A percentile compares a stretch with the other conserved stretches of the same genome.
phyloP scores from a whole-genome alignment of 2,329 filamentous ascomycete species.

The Teratosphaeria viscida region DNA sequence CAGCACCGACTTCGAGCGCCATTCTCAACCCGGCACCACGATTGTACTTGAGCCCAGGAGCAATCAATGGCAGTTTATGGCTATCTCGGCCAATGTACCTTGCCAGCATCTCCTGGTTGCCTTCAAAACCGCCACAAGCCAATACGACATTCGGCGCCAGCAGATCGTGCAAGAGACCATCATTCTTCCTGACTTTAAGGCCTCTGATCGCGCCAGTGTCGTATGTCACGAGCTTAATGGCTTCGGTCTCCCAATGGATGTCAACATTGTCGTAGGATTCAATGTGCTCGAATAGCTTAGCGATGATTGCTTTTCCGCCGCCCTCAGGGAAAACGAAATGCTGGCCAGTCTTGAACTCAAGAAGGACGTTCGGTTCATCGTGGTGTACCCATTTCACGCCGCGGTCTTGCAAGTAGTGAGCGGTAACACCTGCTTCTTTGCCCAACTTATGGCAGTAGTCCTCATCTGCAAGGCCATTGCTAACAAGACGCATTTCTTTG shows the following conservation, averaged over 20 bases:
- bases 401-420: constrained; percentile 28
- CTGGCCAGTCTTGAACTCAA: constrained; percentile 33
- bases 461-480: constrained; percentile 29
- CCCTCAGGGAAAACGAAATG: constrained; percentile 33
- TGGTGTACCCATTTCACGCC: constrained; percentile 29
- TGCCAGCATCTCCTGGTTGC: constrained; percentile 33
- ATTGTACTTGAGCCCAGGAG: constrained; percentile 32
- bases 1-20: constrained; percentile 32
- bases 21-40: constrained; percentile 31
- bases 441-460: constrained; percentile 32
- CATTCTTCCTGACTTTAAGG: constrained; percentile 29
- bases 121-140: constrained; percentile 33
- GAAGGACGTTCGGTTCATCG: constrained; percentile 30
- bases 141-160: constrained; percentile 28
- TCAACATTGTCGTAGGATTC: constrained; percentile 24
- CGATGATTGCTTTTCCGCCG: constrained; percentile 30
- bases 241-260: constrained; percentile 31
- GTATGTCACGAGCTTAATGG: constrained; percentile 25
- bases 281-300: constrained; percentile 29
- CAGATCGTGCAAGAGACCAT: constrained; percentile 27
- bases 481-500: constrained; percentile 27
- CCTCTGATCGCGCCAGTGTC: constrained; percentile 27
- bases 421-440: constrained; percentile 27
- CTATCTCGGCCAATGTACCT: constrained; percentile 30
- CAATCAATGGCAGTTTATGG: constrained; percentile 31